Percentiles rank a stretch among this genome's conserved stretches.
These are phyloP conservation scores for Inga oerstediana DNA, from an alignment of 306 rosid species.

Conservation along the genomic window DNA sequence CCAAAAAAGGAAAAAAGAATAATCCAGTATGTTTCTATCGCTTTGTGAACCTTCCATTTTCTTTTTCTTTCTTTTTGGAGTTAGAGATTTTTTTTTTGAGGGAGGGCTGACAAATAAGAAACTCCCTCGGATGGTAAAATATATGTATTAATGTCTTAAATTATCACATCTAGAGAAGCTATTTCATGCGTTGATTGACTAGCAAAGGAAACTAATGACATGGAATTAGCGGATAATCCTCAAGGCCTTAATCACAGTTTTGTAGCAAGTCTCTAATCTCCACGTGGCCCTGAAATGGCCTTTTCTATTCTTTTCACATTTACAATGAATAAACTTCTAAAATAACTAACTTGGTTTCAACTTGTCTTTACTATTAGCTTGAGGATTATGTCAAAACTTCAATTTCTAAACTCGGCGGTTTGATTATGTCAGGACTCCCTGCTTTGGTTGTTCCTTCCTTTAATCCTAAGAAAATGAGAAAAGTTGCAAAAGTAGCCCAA, in stretches of 20 bases:
- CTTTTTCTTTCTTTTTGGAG: background rate
- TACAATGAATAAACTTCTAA: background rate
- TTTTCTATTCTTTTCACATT: background rate
- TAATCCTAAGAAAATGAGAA: background rate
- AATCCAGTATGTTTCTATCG: background rate
- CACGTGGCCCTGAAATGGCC: too few species aligned
- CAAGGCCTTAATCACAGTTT: too few species aligned
- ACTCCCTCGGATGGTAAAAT: background rate
- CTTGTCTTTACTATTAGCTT: too few species aligned
- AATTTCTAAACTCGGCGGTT: background rate
- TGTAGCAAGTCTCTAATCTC: too few species aligned
- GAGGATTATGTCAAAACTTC: too few species aligned
- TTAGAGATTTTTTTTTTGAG: background rate
- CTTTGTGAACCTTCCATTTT: background rate
- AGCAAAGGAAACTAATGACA: background rate
- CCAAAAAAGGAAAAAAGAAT: background rate
- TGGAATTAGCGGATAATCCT: too few species aligned
- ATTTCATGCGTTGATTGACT: background rate
- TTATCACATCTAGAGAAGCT: background rate
- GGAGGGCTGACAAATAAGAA: background rate
- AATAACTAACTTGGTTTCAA: background rate
- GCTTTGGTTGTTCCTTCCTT: background rate
- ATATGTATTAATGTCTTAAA: too few species aligned
- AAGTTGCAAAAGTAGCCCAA: background rate
- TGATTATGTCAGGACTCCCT: background rate